phyloP scores from a whole-genome alignment of 2,329 filamentous ascomycete genomes.

The Pseudogymnoascus sp. region DNA sequence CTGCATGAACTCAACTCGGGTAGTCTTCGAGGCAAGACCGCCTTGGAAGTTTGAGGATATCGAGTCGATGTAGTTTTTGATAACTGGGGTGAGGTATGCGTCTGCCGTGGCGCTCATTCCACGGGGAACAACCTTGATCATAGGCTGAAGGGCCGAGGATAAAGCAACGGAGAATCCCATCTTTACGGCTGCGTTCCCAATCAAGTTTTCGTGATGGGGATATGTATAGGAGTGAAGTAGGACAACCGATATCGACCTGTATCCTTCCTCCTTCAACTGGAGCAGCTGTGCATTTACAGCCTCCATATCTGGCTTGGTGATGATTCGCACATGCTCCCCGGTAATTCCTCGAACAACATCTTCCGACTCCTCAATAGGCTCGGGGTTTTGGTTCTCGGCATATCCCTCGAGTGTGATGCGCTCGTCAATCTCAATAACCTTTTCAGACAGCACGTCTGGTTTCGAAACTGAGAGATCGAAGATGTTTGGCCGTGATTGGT shows the following conservation, averaged over 20 bases:
- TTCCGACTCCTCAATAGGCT: slow-evolving; percentile 41
- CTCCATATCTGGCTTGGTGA: slow-evolving; percentile 43
- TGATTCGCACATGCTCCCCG: slow-evolving; percentile 53
- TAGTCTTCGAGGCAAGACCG: slow-evolving; percentile 49
- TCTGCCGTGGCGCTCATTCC: slow-evolving; percentile 60
- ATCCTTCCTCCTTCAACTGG: slow-evolving; percentile 47
- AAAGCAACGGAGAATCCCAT: slow-evolving; percentile 58
- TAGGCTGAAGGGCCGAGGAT: slow-evolving; percentile 58
- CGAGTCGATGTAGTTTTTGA: slow-evolving; percentile 57
- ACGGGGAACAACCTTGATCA: slow-evolving; percentile 61
- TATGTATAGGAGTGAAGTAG: slow-evolving; percentile 64
- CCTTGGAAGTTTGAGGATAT: slow-evolving; percentile 57
- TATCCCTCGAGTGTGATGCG: slow-evolving; percentile 65
- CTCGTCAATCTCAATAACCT: slow-evolving; percentile 62
- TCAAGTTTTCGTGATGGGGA: slow-evolving; percentile 52
- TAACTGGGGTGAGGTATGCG: slow-evolving; percentile 60
- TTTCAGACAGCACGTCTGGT: slow-evolving; percentile 57
- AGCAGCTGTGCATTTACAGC: slow-evolving; percentile 35
- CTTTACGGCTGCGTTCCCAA: slow-evolving; percentile 51
- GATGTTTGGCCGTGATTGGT: slow-evolving; percentile 62
- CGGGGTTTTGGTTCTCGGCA: slow-evolving; percentile 60
- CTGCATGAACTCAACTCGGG: slow-evolving; percentile 64
- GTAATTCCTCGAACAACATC: slow-evolving; percentile 52
- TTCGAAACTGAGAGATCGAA: slow-evolving; percentile 62
- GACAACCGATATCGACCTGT: slow-evolving; percentile 56